phyloP scores from a whole-genome alignment of 768 basidiomycete species.

The Fibroporia radiculosa region DNA sequence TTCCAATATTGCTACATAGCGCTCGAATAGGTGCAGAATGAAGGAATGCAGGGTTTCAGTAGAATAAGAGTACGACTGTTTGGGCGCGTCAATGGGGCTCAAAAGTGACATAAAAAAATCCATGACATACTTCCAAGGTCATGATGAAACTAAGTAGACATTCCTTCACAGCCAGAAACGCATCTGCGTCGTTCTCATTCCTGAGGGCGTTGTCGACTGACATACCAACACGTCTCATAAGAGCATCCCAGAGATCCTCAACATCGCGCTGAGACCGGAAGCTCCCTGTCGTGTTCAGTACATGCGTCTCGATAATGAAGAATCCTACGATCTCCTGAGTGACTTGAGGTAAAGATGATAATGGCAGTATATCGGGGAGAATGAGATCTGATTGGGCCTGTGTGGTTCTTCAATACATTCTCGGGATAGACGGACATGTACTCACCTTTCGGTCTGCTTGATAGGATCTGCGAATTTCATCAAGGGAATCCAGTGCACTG shows the following conservation, averaged over 20 bases:
- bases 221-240: conserved; percentile 64
- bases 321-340: conserved; percentile 95
- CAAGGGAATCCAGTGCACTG: conserved; percentile 80
- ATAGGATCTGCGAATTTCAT: conserved; percentile 85
- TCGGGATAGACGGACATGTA: not conserved
- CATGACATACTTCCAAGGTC: conserved; percentile 73
- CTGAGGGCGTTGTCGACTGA: conserved; percentile 68
- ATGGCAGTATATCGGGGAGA: conserved; percentile 63
- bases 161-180: conserved; percentile 79
- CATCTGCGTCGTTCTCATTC: conserved; percentile 71
- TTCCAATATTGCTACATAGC: conserved; percentile 78
- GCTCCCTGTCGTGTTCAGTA: conserved; percentile 77
- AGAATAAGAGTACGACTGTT: conserved; percentile 64
- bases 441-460: conserved; percentile 92
- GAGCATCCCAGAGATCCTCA: conserved; percentile 90
- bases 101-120: not conserved
- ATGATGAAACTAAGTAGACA: conserved; percentile 79
- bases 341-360: conserved; percentile 62
- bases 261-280: conserved; percentile 91
- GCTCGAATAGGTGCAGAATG: conserved; percentile 84
- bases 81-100: not conserved
- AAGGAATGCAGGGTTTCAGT: conserved; percentile 77
- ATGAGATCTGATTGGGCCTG: conserved; percentile 97
- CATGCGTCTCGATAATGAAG: conserved; percentile 93
- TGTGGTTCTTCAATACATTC: not conserved